phyloP scores from a whole-genome alignment of 768 basidiomycete species.

The Cyathus striatus region DNA sequence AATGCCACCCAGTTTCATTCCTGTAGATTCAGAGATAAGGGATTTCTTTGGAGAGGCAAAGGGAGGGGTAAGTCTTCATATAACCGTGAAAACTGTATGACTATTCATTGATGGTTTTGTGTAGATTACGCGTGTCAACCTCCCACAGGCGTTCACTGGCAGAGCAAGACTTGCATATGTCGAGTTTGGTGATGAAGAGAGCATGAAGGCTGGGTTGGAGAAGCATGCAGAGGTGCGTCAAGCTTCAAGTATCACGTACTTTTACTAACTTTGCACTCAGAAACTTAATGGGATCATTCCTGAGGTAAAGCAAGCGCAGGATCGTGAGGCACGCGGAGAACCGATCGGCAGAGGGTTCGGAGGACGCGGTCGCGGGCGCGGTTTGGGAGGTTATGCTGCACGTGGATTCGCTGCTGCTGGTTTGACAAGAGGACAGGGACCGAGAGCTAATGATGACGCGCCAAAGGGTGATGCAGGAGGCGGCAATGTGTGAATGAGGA shows the following conservation, averaged over 20 bases:
- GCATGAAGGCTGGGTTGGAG: constrained; percentile 75
- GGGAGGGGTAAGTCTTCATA: too few relatives aligned
- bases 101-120: too few relatives aligned
- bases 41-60: constrained; percentile 76
- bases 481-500: background rate
- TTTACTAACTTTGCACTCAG: constrained; percentile 28
- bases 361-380: constrained; percentile 40
- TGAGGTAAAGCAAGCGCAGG: constrained; percentile 72
- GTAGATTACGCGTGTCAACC: constrained; percentile 66
- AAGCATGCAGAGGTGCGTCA: constrained; percentile 65
- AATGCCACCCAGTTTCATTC: constrained; percentile 37
- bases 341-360: constrained; percentile 27
- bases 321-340: constrained; percentile 39
- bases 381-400: constrained; percentile 57
- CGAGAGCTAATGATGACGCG: constrained; percentile 12
- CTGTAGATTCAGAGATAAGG: constrained; percentile 60
- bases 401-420: constrained; percentile 70
- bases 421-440: constrained; percentile 35
- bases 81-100: too few relatives aligned
- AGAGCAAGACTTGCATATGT: constrained; percentile 73
- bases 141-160: constrained; percentile 44
- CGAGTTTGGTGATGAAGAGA: constrained; percentile 85
- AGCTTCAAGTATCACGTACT: background rate
- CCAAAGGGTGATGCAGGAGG: constrained; percentile 8
- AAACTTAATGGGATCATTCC: constrained; percentile 63